phyloP scores from a whole-genome alignment of 2,329 filamentous ascomycete species.

The Apiospora arundinis region DNA sequence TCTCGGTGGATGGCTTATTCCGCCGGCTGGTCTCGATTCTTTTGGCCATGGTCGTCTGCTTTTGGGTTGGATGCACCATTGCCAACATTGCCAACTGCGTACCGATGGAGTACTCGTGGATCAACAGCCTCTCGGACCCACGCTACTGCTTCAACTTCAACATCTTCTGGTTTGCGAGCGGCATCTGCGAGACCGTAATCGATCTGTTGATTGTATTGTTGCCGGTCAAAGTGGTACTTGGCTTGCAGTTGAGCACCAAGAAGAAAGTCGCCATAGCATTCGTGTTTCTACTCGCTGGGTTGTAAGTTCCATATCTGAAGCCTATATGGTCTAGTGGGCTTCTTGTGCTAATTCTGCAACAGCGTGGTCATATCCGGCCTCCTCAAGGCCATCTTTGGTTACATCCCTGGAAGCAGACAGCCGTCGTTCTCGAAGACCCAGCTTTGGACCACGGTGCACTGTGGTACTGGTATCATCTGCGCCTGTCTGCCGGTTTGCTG shows the following conservation, averaged over 20 bases:
- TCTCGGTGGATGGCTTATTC: slow-evolving; percentile 34
- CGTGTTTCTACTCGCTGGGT: slow-evolving; percentile 29
- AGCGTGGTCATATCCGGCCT: slow-evolving; percentile 28
- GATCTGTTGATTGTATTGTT: slow-evolving; percentile 31
- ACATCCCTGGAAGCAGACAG: neutral
- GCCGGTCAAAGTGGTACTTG: slow-evolving; percentile 29
- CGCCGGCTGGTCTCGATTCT: slow-evolving; percentile 31
- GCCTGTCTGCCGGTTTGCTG: slow-evolving; percentile 30
- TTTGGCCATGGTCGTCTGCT: slow-evolving; percentile 29
- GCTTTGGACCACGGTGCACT: slow-evolving; percentile 29
- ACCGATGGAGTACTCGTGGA: slow-evolving; percentile 31
- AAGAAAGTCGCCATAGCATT: slow-evolving; percentile 28
- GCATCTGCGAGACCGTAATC: slow-evolving; percentile 29
- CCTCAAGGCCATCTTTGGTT: slow-evolving; percentile 23
- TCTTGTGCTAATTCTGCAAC: neutral
- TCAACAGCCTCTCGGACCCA: slow-evolving; percentile 28
- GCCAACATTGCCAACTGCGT: slow-evolving; percentile 34
- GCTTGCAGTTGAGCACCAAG: slow-evolving; percentile 26
- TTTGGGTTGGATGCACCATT: slow-evolving; percentile 33
- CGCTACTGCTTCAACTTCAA: slow-evolving; percentile 33
- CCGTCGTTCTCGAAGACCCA: slow-evolving; percentile 27
- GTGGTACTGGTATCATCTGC: slow-evolving; percentile 29
- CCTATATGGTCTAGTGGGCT: no score
- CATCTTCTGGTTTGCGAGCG: slow-evolving; percentile 28
- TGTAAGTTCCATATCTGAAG: slow-evolving; percentile 21